A percentile compares a stretch with the other conserved stretches of the same genome.
Conservation (phyloP, 1,284 basidiomycete genomes). For the Singerocomus rubriflavus region DNA sequence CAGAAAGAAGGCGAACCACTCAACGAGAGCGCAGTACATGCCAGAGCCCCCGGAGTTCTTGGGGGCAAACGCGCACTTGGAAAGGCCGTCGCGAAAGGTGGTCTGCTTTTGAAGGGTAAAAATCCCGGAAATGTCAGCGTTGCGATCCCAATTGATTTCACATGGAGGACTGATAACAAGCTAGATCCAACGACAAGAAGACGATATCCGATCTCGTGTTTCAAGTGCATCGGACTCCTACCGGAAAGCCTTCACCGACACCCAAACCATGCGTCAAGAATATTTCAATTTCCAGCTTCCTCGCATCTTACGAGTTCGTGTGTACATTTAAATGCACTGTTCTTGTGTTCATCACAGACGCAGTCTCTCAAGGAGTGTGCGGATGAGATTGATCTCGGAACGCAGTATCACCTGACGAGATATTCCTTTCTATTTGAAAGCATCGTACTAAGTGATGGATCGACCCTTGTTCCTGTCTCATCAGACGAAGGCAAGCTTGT, state of each 20-base stretch:
- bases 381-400: constrained; percentile 95
- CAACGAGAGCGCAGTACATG: constrained; percentile 74
- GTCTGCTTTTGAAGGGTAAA: constrained; percentile 88
- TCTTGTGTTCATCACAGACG: constrained; percentile 14
- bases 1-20: constrained; percentile 93
- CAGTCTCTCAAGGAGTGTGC: constrained; percentile 94
- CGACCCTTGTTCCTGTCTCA: constrained; percentile 74
- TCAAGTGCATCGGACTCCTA: constrained; percentile 86
- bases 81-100: constrained; percentile 90
- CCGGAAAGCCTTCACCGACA: constrained; percentile 87
- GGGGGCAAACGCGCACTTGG: constrained; percentile 77
- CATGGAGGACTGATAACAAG: constrained; percentile 11
- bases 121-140: constrained; percentile 83
- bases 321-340: constrained; percentile 1
- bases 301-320: constrained; percentile 82
- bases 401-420: constrained; percentile 93
- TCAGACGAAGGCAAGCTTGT: constrained; percentile 50
- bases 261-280: constrained; percentile 89
- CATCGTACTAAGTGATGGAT: constrained; percentile 85
- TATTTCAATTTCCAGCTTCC: constrained; percentile 98
- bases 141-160: constrained; percentile 4
- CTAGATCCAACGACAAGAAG: constrained; percentile 90
- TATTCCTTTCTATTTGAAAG: constrained; percentile 96
- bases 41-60: constrained; percentile 47
- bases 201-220: constrained; percentile 86